Percentiles rank a stretch among this genome's conserved stretches.
Evolutionary conservation across 306 rosid genomes (phyloP).

Genomic region (Rosa lucieae): DNA sequence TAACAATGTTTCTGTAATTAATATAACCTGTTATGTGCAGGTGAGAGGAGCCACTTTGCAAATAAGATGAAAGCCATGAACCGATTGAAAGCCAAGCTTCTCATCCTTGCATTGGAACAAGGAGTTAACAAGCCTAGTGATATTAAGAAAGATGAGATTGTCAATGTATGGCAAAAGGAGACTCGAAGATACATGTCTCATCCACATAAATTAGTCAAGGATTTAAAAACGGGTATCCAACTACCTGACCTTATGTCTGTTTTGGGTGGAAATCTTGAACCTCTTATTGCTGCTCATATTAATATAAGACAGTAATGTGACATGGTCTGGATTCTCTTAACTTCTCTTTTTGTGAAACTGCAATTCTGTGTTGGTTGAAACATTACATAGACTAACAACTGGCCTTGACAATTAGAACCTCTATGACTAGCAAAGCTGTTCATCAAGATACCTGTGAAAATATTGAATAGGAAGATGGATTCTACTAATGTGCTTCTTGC

Average conservation of each 20-base stretch:
- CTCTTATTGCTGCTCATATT: conserved; percentile 69
- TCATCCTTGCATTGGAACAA: conserved; percentile 63
- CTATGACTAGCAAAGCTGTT: not conserved
- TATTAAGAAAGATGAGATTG: conserved; percentile 49
- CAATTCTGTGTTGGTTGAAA: not conserved
- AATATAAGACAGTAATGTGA: conserved; percentile 36
- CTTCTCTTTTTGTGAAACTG: conserved; percentile 3
- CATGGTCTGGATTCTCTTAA: conserved; percentile 1
- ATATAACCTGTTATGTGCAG: conserved; percentile 32
- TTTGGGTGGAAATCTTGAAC: conserved; percentile 73
- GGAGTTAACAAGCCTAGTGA: conserved; percentile 44
- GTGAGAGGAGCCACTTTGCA: conserved; percentile 76
- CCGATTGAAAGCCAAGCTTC: conserved; percentile 72
- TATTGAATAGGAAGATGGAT: no score
- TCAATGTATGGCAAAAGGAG: conserved; percentile 45
- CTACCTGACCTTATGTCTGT: conserved; percentile 53
- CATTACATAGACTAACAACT: not conserved
- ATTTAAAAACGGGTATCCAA: conserved; percentile 66
- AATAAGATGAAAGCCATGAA: conserved; percentile 76
- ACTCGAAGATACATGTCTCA: conserved; percentile 52
- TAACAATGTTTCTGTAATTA: not conserved
- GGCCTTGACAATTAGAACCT: not conserved
- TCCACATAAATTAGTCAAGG: conserved; percentile 59
- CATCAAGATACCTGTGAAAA: not conserved
- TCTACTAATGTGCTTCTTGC: no score